Evolutionary conservation across 83 land plant species (phyloP), one percentile per base, ranked within the genome.

Genomic region (Thuja plicata): DNA sequence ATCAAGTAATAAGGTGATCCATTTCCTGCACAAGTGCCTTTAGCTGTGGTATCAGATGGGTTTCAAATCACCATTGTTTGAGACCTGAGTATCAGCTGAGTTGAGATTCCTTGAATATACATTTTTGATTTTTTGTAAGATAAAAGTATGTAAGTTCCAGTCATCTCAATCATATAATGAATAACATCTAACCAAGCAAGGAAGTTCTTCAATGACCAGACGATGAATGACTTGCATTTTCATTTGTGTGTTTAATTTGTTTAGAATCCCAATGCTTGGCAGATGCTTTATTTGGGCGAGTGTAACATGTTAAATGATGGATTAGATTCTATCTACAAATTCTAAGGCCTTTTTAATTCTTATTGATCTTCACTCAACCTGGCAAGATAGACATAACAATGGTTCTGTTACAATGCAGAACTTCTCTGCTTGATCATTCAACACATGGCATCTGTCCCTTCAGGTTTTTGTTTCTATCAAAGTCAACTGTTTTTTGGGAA

Each of bases 1-100:
- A 92, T 98, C 89, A 98, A 96, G 89, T 97, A 89, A 92, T n/a
- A 2, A 35, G n/a, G 40, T 2, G 38, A 35, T 76, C 10, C 34
- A 35, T 32, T 76, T 34, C 40, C 38, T 32, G 38, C 38, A 35
- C 32, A 27, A 66, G 73, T 66, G 32, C 73, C 30, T 76, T 34
- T 32, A 37, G 79, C 40, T 12, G 38, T 76, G 40, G 16, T 11
- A 3, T 76, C 38, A 35, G 79, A 76, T 35, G 79, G 79, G 34
- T 76, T 35, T 32, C 13, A 76, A 76, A 34, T 15, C 38, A 76
- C 73, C n/a, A 27, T 24, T 66, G 27, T 60, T 60, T 57, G 62
- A 16, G 62, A 46, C 10, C 13, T 50, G 16, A 12, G 54, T 60
- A 19, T 60, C 70, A 60, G 70, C 70, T 60, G 70, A 60, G n/a